Percentiles rank a stretch among this genome's conserved stretches.
Conservation (phyloP, 305 asterid species). For the Fraxinus paxiana region DNA sequence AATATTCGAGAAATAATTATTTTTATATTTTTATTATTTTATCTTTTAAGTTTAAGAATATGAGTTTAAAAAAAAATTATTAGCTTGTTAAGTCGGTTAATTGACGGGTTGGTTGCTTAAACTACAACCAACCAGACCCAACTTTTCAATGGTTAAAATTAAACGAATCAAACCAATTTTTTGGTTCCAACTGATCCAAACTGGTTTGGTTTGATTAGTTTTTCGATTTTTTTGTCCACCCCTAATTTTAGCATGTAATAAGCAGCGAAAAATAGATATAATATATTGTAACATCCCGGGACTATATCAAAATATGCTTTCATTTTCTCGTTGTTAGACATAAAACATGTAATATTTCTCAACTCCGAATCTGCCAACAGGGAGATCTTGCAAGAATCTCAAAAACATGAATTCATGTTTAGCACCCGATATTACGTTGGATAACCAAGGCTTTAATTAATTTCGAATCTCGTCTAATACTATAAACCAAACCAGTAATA, state of each 20-base stretch:
- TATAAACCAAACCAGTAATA: neutral
- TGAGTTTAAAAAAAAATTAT: too few relatives aligned
- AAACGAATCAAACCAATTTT: too few relatives aligned
- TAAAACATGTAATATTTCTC: neutral
- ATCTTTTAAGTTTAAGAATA: too few relatives aligned
- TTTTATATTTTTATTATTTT: too few relatives aligned
- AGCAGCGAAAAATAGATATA: too few relatives aligned
- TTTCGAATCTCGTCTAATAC: neutral
- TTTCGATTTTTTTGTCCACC: too few relatives aligned
- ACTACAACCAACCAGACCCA: too few relatives aligned
- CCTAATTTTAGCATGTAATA: neutral
- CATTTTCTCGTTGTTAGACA: neutral
- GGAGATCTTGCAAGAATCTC: neutral
- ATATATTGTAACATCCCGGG: neutral
- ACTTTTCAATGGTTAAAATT: too few relatives aligned
- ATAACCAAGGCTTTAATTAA: neutral
- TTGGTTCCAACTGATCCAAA: too few relatives aligned
- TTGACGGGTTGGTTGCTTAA: too few relatives aligned
- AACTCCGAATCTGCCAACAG: neutral
- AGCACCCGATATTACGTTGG: neutral
- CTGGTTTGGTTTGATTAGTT: too few relatives aligned
- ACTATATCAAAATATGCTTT: neutral
- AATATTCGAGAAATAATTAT: neutral
- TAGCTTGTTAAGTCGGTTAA: too few relatives aligned
- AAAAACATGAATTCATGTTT: neutral